Percentiles rank a stretch among this genome's conserved stretches.
phyloP scores from a whole-genome alignment of 441 rosid genomes.

The Raphanus hybrid region DNA sequence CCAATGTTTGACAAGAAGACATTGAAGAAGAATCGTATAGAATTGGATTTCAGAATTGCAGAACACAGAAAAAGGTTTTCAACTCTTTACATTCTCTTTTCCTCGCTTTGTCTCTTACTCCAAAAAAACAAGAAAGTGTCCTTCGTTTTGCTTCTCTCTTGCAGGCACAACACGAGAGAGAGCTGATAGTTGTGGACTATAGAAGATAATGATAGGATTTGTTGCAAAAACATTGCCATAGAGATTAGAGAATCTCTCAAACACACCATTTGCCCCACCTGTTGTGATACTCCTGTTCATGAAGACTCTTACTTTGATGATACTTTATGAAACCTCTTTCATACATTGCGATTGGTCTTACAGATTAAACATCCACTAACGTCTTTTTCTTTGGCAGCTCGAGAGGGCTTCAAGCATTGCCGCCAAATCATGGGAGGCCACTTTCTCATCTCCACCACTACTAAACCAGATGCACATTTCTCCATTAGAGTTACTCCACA shows the following conservation, averaged over 20 bases:
- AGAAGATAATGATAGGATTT: slow-evolving; percentile 85
- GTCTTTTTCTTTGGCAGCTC: slow-evolving; percentile 49
- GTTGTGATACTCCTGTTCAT: slow-evolving; percentile 70
- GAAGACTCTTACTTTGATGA: slow-evolving; percentile 84
- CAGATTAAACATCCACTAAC: not conserved
- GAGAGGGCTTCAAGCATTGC: slow-evolving; percentile 96
- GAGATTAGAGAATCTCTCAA: slow-evolving; percentile 68
- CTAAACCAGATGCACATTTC: slow-evolving; percentile 66
- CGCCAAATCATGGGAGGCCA: slow-evolving; percentile 91
- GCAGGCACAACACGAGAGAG: slow-evolving; percentile 92
- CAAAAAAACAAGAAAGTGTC: not conserved
- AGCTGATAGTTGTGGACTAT: slow-evolving; percentile 72
- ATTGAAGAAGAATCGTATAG: slow-evolving; percentile 79
- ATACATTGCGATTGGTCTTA: not conserved
- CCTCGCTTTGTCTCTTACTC: not conserved
- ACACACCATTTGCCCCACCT: slow-evolving; percentile 82
- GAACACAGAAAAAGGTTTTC: slow-evolving; percentile 90
- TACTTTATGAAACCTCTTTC: not conserved
- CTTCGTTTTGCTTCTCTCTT: not conserved
- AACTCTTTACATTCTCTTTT: not conserved
- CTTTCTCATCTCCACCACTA: slow-evolving; percentile 78
- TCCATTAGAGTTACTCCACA: slow-evolving; percentile 72
- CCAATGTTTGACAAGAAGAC: slow-evolving; percentile 2
- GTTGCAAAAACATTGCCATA: slow-evolving; percentile 79
- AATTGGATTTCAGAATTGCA: slow-evolving; percentile 80